Percentiles rank a stretch among this genome's conserved stretches.
phyloP scores from a whole-genome alignment of 495 filamentous ascomycete species.

The Penicillium cataractarum region DNA sequence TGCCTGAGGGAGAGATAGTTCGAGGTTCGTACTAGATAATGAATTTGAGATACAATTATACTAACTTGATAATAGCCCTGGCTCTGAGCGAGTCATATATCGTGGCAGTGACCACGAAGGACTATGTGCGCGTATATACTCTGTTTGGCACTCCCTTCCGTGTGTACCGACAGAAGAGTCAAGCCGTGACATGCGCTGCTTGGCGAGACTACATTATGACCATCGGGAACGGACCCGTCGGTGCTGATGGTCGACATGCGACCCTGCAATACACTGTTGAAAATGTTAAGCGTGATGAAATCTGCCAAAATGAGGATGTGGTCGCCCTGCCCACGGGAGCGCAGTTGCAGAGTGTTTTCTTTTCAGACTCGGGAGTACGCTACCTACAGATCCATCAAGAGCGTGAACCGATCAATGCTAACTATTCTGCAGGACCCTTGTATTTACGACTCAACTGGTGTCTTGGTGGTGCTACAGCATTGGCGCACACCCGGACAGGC shows the following conservation, averaged over 20 bases:
- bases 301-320: conserved; percentile 88
- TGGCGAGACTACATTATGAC: conserved; percentile 95
- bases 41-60: background rate
- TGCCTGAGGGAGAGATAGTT: conserved; percentile 81
- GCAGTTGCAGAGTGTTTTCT: conserved; percentile 80
- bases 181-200: conserved; percentile 87
- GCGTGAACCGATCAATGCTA: background rate
- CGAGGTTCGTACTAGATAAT: conserved; percentile 43
- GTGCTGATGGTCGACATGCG: conserved; percentile 68
- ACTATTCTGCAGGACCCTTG: conserved; percentile 71
- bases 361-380: conserved; percentile 81
- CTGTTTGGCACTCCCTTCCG: conserved; percentile 88
- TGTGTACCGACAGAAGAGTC: conserved; percentile 89
- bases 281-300: conserved; percentile 90
- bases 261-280: conserved; percentile 84
- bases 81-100: conserved; percentile 92
- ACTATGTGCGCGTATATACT: conserved; percentile 91
- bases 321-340: conserved; percentile 77
- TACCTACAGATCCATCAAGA: background rate
- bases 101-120: conserved; percentile 78
- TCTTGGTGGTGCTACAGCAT: conserved; percentile 82
- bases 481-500: conserved; percentile 87
- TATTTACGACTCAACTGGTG: conserved; percentile 89
- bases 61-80: conserved; percentile 59
- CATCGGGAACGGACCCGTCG: conserved; percentile 87